Base-by-base conservation (phyloP, 2,329 filamentous ascomycete genomes). In the Fusarium oligoseptatum region DNA sequence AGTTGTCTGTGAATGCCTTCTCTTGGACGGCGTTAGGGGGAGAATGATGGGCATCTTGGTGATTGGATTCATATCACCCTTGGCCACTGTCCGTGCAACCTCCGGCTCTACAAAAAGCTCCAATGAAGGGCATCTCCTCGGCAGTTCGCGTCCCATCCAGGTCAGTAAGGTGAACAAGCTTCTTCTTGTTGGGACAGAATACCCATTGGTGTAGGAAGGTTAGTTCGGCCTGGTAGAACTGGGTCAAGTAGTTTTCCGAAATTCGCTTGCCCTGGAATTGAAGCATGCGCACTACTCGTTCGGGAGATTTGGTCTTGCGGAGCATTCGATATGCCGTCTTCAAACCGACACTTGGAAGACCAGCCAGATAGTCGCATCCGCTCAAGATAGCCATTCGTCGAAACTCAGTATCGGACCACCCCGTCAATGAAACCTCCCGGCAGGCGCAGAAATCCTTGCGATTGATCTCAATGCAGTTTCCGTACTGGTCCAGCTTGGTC, bases 141-240 rank as follows among this genome's bases (percentile, higher is more conserved):
- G 92, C 85, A 27, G 92, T 89, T 24, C 95, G 81, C 6, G 90
- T 90, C 7, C 88, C 84, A 1, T 91, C 89, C 0, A 92, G 88
- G 15, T 91, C 87, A 1, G 92, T 97, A 68, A 98, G 87, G 70
- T 95, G 92, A 45, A 98, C 93, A 52, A 98, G 83, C 71, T 91
- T 85, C 67, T 92, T 87, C 48, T 89, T 87, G 41, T 87, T 85
- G 0, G 96, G 95, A 81, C 96, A 98, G 82, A 94, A 99, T 4
- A 98, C 96, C 84, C 97, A 94, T 84, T 98, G 97, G 79, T 98
- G 94, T 20, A 98, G 85, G 79, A 99, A 99, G 0, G 97, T 98
- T 76, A 94, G 86, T 82, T 99, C 97, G 0, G 97, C 97, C 80
- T 96, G 92, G 71, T 91, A 89, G 81, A 98, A 99, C 22, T 90